These are phyloP conservation scores for Barbatosphaeria neglecta DNA, from an alignment of 495 filamentous ascomycete genomes.

Conservation along the genomic window DNA sequence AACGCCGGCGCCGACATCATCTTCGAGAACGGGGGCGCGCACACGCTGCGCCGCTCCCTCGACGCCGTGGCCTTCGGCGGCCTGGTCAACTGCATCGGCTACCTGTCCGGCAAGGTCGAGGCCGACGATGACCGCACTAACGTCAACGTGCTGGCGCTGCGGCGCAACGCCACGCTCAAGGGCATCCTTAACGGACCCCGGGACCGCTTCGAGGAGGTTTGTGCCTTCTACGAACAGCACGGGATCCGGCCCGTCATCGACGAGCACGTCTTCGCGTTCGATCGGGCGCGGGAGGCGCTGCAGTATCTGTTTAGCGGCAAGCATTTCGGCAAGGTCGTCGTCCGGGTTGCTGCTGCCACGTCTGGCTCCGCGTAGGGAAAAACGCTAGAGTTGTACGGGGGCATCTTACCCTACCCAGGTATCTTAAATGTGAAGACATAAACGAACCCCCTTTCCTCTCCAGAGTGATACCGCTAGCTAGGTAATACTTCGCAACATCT, in stretches of 20 bases:
- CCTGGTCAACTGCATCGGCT: slow-evolving; percentile 33
- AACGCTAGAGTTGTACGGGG: too few species aligned
- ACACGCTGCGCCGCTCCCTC: slow-evolving; percentile 29
- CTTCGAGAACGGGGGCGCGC: slow-evolving; percentile 38
- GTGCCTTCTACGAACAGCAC: slow-evolving; percentile 12
- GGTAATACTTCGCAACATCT: too few species aligned
- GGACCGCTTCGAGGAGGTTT: slow-evolving; percentile 22
- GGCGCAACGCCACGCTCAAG: slow-evolving; percentile 20
- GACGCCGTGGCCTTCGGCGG: slow-evolving; percentile 31
- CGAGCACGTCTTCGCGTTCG: slow-evolving; percentile 14
- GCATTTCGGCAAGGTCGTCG: slow-evolving; percentile 31
- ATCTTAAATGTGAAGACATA: too few species aligned
- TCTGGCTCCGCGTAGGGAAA: too few species aligned
- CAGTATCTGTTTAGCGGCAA: slow-evolving; percentile 25
- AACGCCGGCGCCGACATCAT: slow-evolving; percentile 33
- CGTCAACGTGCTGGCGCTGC: slow-evolving; percentile 21
- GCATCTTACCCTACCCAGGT: too few species aligned
- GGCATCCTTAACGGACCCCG: slow-evolving; percentile 20
- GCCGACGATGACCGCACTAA: slow-evolving; percentile 22
- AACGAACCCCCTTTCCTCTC: too few species aligned
- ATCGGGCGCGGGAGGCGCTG: slow-evolving; percentile 24
- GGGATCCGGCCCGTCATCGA: slow-evolving; percentile 20
- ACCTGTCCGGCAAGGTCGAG: slow-evolving; percentile 30
- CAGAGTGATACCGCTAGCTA: too few species aligned
- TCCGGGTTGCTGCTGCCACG: too few species aligned